These are phyloP conservation scores for Scedosporium dehoogii DNA, from an alignment of 2,329 filamentous ascomycete genomes.

Conservation along the genomic window DNA sequence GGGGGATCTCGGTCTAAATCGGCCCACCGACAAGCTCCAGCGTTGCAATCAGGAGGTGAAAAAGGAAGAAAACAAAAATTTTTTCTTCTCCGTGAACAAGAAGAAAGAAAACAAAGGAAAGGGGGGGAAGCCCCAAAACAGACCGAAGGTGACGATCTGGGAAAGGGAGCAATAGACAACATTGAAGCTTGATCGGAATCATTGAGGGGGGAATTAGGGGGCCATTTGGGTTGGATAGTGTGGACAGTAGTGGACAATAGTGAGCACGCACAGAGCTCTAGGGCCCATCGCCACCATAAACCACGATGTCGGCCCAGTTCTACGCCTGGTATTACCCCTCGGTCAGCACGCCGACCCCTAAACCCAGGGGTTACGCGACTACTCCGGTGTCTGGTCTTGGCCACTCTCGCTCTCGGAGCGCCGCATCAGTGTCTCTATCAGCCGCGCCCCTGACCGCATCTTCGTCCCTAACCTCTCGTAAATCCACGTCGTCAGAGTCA, in stretches of 20 bases:
- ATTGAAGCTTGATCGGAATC: neutral
- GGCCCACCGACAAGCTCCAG: neutral
- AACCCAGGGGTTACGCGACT: neutral
- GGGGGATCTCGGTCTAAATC: neutral
- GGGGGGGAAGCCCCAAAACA: neutral
- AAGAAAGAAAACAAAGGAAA: neutral
- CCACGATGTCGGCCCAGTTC: neutral
- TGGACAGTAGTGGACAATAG: neutral
- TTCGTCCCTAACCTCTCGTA: neutral
- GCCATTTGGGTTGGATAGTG: neutral
- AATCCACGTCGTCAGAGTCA: neutral
- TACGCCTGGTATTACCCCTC: neutral
- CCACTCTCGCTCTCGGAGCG: conserved; percentile 2
- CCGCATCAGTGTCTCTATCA: neutral
- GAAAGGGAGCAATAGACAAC: no score
- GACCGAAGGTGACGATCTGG: no score
- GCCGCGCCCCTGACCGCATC: neutral
- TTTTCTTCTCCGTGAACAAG: neutral
- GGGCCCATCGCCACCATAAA: neutral
- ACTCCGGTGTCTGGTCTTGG: neutral
- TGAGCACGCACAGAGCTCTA: neutral
- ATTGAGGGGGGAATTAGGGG: neutral
- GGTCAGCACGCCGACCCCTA: neutral
- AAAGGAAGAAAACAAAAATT: no score
- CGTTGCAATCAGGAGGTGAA: neutral